Base-by-base conservation (phyloP, 306 rosid species). In the Vigna unguiculata region DNA sequence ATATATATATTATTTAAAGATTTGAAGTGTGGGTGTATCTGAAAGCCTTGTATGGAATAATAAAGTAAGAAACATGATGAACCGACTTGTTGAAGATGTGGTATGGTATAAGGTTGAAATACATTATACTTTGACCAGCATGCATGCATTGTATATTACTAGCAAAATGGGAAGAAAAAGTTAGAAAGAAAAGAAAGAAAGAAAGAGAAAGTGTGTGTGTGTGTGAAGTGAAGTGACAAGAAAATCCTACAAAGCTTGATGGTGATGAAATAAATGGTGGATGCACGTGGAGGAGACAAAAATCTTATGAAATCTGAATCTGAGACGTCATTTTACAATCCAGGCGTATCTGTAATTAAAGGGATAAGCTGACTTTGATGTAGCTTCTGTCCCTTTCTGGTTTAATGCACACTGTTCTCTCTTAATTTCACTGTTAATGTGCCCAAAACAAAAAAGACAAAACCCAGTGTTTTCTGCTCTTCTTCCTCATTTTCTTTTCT, bases 201-300 rank as follows among this genome's bases (percentile, higher is more conserved):
- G 4, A 63, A 15, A 32, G 36, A 32, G 36, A 6, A 32, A 32
- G 36, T 4, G 9, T 16, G 2, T 9, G n/a, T 11, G n/a, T n/a
- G n/a, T n/a, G n/a, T n/a, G n/a, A n/a, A n/a, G n/a, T n/a, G 10
- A 11, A 64, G 72, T 66, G 34, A 41, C 8, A 48, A 48, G 0
- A n/a, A 32, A 25, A 13, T 12, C 43, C 40, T 17, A 11, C 10
- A 52, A 14, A 65, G 13, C 21, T 57, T 66, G 81, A 77, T 17
- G 75, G 63, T 20, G 71, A 57, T 80, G 80, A 81, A 75, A 81
- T 69, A 81, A 75, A 75, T 75, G 77, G 53, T 48, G 49, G 47
- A 40, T 53, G 81, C 81, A 76, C 81, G 75, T 53, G 85, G 57
- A 76, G 78, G 82, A 54, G 85, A 82, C 82, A 76, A 63, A 82